Evolutionary conservation across 1,139 yeast species (phyloP), one percentile per base, ranked within the genome.

Genomic region (Suhomyces anneliseae): DNA sequence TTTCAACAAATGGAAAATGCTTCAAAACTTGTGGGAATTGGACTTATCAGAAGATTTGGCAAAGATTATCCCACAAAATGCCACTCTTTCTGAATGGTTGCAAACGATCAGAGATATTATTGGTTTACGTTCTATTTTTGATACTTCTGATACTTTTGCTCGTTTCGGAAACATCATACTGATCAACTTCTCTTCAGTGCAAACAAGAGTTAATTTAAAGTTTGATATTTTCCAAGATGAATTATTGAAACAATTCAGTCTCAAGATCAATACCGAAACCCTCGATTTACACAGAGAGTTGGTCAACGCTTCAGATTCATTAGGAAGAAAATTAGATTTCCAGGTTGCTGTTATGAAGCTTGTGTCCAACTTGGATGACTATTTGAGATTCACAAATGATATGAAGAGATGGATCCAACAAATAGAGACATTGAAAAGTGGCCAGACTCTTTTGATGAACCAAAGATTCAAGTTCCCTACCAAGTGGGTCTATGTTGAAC

Each of bases 401-500:
- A 45, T 64, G 10, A 53, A 53, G 1, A 48, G 52, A 11, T 70
- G 81, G 79, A 60, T 59, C 36, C 39, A 45, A 2, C 46, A 54
- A 4, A 49, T 74, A 10, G 44, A 47, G 0, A 36, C 60, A 7
- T 66, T 72, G 50, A 56, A 64, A 35, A 54, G 59, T 4, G 80
- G 83, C 3, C 87, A 85, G 48, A 60, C 59, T 2, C 52, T 75
- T 1, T 64, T 87, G 11, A 52, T 68, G 0, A 72, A 75, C 34
- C 69, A 74, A 35, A 67, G 86, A 38, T 76, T 69, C 55, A 72
- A 71, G 36, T 76, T 82, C 46, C 80, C 85, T 0, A 42, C 62
- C 0, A 75, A 76, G 27, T 87, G 93, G 89, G 53, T 84, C 1
- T 80, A 70, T 58, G 70, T 72, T 38, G 95, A 87, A 40, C 95